phyloP scores from a whole-genome alignment of 2,329 filamentous ascomycete genomes.

The Xylariaceae sp. region DNA sequence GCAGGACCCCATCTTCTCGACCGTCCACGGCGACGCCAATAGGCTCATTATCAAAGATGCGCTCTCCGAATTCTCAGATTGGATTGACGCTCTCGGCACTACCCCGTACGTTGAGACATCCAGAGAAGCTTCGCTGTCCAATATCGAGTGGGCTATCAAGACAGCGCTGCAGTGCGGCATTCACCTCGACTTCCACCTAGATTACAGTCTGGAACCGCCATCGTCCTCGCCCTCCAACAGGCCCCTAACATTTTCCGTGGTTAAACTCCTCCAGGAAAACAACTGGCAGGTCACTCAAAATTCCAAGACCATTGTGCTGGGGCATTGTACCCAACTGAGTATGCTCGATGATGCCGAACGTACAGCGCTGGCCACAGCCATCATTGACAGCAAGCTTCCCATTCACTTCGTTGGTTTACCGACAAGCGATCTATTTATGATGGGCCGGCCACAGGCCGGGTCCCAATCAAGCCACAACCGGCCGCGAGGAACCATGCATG shows the following conservation, averaged over 20 bases:
- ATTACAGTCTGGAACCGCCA: conserved; percentile 58
- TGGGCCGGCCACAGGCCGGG: conserved; percentile 43
- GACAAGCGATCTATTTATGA: conserved; percentile 70
- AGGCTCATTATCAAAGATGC: conserved; percentile 41
- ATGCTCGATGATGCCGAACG: conserved; percentile 50
- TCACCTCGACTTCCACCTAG: conserved; percentile 67
- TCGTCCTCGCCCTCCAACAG: conserved; percentile 31
- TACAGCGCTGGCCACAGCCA: conserved; percentile 42
- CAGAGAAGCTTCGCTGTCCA: conserved; percentile 45
- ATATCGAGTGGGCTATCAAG: conserved; percentile 60
- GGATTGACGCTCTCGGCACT: conserved; percentile 59
- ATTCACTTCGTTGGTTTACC: conserved; percentile 66
- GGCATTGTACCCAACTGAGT: conserved; percentile 65
- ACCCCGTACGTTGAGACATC: conserved; percentile 66
- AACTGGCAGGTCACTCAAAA: conserved; percentile 45
- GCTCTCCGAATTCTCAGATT: conserved; percentile 28
- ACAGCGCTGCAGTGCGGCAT: conserved; percentile 47
- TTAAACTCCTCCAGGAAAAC: conserved; percentile 46
- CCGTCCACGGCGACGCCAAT: conserved; percentile 47
- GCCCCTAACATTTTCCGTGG: conserved; percentile 51
- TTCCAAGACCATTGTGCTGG: conserved; percentile 53
- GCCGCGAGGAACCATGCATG: conserved; percentile 57
- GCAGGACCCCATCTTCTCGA: conserved; percentile 63
- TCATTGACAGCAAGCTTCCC: conserved; percentile 48
- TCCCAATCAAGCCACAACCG: conserved; percentile 25